Evolutionary conservation across 176 grass and related monocot genomes (phyloP).

Genomic region (Musa itinerans): DNA sequence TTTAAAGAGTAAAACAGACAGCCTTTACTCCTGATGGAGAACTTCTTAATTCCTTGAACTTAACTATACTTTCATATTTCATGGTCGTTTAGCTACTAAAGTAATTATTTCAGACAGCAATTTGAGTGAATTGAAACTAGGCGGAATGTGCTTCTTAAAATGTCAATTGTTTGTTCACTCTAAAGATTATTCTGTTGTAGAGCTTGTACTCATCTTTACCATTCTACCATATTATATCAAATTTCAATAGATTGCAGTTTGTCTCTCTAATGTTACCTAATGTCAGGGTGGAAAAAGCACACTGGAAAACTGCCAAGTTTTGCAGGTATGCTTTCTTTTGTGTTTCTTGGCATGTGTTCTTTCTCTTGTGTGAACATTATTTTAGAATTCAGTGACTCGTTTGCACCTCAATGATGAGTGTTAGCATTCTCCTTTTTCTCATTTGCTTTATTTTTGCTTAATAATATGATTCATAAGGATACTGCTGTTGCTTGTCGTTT

Average conservation of each 20-base stretch:
- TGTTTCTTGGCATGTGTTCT: background rate
- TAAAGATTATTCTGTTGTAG: background rate
- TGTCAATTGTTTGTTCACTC: background rate
- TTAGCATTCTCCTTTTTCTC: background rate
- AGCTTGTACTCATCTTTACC: background rate
- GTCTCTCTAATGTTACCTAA: slow-evolving; percentile 12
- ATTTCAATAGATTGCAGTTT: background rate
- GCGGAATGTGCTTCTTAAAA: background rate
- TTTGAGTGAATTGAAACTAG: background rate
- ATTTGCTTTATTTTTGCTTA: background rate
- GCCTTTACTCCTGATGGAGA: background rate
- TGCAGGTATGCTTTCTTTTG: slow-evolving; percentile 45
- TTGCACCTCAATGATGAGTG: background rate
- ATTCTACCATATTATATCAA: background rate
- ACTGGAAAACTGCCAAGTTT: slow-evolving; percentile 93
- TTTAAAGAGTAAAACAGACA: background rate
- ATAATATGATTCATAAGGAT: background rate
- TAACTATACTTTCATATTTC: background rate
- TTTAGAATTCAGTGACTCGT: background rate
- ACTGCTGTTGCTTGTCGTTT: background rate
- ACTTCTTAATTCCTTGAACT: background rate
- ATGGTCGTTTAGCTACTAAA: slow-evolving; percentile 1
- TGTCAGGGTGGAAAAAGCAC: slow-evolving; percentile 85
- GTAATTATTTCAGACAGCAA: background rate
- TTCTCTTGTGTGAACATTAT: background rate